phyloP scores from a whole-genome alignment of 179 eudicot species.

The Spinacia oleracea region DNA sequence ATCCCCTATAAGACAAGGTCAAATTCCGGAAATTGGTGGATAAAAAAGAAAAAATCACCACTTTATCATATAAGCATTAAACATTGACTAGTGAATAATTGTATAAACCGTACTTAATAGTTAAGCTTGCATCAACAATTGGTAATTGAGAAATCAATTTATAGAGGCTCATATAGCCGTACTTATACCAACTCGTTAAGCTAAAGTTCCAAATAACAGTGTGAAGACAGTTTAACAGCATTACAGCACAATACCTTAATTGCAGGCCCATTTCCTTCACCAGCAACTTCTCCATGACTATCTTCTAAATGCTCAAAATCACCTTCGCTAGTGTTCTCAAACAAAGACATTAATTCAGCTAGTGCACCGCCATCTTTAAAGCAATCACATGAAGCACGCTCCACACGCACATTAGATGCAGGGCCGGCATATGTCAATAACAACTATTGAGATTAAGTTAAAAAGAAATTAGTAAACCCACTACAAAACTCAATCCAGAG shows the following conservation, averaged over 20 bases:
- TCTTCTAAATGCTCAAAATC: conserved; percentile 26
- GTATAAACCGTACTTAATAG: not conserved
- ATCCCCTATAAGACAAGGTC: conserved; percentile 45
- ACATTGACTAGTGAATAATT: not conserved
- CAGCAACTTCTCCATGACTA: conserved; percentile 30
- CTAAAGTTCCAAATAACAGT: not conserved
- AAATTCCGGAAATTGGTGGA: not conserved
- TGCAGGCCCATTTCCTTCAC: conserved; percentile 32
- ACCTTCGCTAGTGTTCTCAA: conserved; percentile 41
- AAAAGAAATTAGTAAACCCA: conserved; percentile 13
- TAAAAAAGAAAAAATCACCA: too few species aligned
- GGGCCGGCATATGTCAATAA: conserved; percentile 86
- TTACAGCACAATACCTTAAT: conserved; percentile 52
- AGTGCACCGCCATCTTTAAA: conserved; percentile 72
- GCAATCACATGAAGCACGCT: conserved; percentile 66
- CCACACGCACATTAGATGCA: conserved; percentile 78
- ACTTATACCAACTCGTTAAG: not conserved
- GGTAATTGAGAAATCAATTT: not conserved
- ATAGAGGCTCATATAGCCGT: not conserved
- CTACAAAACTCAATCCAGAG: not conserved
- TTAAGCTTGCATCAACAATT: not conserved
- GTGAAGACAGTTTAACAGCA: not conserved
- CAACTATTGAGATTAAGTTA: conserved; percentile 46
- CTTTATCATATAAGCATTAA: not conserved
- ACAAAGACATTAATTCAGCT: conserved; percentile 67